phyloP scores from a whole-genome alignment of 2,329 filamentous ascomycete species.

The Aspergillus udagawae region DNA sequence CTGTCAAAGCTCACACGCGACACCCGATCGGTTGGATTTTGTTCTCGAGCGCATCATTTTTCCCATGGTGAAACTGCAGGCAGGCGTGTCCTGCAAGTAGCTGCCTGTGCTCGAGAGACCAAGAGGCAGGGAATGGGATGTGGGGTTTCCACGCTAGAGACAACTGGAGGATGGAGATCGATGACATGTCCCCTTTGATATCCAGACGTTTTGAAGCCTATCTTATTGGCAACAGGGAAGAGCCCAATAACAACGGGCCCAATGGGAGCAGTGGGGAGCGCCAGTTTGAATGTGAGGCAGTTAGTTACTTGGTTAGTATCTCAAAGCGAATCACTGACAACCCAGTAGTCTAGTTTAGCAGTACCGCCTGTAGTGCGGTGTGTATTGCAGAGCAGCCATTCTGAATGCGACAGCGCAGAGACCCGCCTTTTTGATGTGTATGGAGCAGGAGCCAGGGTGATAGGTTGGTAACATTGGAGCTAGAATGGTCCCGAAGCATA shows the following conservation, averaged over 20 bases:
- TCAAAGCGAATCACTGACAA: background rate
- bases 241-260: slow-evolving; percentile 15
- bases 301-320: slow-evolving; percentile 14
- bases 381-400: slow-evolving; percentile 8
- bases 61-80: background rate
- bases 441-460: background rate
- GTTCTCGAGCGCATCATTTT: background rate
- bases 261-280: slow-evolving; percentile 17
- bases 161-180: slow-evolving; percentile 16
- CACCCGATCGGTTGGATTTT: background rate
- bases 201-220: slow-evolving; percentile 17
- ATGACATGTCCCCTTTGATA: slow-evolving; percentile 22
- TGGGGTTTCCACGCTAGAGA: slow-evolving; percentile 13
- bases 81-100: background rate
- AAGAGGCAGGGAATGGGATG: slow-evolving; percentile 6
- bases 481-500: background rate
- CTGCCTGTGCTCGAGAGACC: background rate
- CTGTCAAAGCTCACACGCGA: background rate
- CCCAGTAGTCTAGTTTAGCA: slow-evolving; percentile 1
- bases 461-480: background rate
- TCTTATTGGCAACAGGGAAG: slow-evolving; percentile 15
- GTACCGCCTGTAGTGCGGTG: slow-evolving; percentile 16
- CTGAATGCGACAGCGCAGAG: slow-evolving; percentile 18
- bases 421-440: slow-evolving; percentile 10
- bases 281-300: slow-evolving; percentile 19